Evolutionary conservation across 2,329 filamentous ascomycete species (phyloP).

Genomic region (Colletotrichum nymphaeae): DNA sequence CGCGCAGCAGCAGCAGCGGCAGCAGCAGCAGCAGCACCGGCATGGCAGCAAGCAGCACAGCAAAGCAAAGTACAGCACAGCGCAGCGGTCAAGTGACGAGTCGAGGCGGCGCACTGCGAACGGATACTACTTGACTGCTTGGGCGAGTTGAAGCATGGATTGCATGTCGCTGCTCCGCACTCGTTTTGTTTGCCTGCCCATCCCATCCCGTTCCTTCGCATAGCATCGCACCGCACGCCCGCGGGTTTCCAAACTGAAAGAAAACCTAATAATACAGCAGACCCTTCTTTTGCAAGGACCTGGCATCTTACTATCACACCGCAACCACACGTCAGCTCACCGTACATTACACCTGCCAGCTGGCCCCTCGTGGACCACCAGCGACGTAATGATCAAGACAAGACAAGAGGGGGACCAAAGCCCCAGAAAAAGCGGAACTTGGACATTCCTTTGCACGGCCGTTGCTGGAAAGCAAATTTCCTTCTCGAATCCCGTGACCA

Average conservation of each 20-base stretch:
- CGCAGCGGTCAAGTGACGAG: conserved; percentile 4
- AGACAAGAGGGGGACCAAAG: conserved; percentile 17
- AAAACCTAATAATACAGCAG: conserved; percentile 7
- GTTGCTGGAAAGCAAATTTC: conserved; percentile 28
- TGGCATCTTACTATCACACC: not conserved
- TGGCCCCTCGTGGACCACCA: not conserved
- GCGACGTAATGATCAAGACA: conserved; percentile 16
- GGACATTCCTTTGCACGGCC: conserved; percentile 27
- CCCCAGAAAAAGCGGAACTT: conserved; percentile 31
- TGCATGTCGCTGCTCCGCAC: not conserved
- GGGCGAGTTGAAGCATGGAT: not conserved
- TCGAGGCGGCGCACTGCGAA: not conserved
- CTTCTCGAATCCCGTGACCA: conserved; percentile 30
- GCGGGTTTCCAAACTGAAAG: not conserved
- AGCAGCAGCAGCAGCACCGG: too few species aligned
- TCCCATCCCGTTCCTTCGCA: not conserved
- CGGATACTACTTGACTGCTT: not conserved
- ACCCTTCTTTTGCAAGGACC: not conserved
- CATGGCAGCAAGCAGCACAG: not conserved
- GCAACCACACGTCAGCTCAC: not conserved
- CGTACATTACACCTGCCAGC: not conserved
- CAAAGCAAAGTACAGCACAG: not conserved
- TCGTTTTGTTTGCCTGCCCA: not conserved
- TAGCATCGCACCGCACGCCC: conserved; percentile 1
- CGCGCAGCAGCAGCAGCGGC: not conserved